Evolutionary conservation across 2,329 filamentous ascomycete genomes (phyloP).

Genomic region (Cryoendolithus antarcticus): DNA sequence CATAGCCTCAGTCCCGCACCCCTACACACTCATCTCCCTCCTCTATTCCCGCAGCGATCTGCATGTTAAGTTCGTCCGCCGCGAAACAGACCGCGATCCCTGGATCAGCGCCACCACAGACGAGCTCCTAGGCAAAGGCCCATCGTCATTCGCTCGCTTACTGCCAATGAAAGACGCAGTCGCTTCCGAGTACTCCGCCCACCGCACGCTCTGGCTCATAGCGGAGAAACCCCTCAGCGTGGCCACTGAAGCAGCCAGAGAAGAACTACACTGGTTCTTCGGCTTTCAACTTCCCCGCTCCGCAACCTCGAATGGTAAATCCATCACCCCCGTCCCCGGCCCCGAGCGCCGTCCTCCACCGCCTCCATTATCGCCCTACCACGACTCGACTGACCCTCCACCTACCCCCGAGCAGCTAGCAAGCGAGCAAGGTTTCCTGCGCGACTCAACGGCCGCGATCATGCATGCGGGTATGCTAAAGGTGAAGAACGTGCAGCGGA

Average conservation of each 20-base stretch:
- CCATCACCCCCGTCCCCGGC: slow-evolving; percentile 45
- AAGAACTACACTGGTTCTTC: slow-evolving; percentile 69
- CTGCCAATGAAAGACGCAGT: slow-evolving; percentile 71
- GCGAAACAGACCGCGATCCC: slow-evolving; percentile 57
- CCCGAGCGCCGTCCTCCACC: slow-evolving; percentile 40
- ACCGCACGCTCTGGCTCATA: slow-evolving; percentile 67
- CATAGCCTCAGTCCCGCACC: slow-evolving; percentile 81
- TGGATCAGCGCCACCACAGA: slow-evolving; percentile 67
- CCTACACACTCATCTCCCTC: slow-evolving; percentile 67
- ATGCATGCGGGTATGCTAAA: slow-evolving; percentile 1
- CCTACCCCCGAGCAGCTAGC: no score
- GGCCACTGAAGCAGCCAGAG: slow-evolving; percentile 34
- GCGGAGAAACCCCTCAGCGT: slow-evolving; percentile 45
- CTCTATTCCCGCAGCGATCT: slow-evolving; percentile 39
- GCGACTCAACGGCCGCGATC: neutral
- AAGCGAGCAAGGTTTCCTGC: neutral
- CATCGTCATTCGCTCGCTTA: slow-evolving; percentile 53
- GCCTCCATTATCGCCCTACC: slow-evolving; percentile 22
- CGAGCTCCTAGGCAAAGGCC: slow-evolving; percentile 50
- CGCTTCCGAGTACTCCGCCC: slow-evolving; percentile 51
- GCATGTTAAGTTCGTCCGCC: slow-evolving; percentile 32
- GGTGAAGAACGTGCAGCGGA: slow-evolving; percentile 17
- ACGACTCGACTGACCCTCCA: neutral
- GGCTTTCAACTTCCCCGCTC: slow-evolving; percentile 65
- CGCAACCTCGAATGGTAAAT: slow-evolving; percentile 40